Evolutionary conservation across 1,139 yeast species (phyloP), one percentile per base, ranked within the genome.

Genomic region (Suhomyces terraborum): DNA sequence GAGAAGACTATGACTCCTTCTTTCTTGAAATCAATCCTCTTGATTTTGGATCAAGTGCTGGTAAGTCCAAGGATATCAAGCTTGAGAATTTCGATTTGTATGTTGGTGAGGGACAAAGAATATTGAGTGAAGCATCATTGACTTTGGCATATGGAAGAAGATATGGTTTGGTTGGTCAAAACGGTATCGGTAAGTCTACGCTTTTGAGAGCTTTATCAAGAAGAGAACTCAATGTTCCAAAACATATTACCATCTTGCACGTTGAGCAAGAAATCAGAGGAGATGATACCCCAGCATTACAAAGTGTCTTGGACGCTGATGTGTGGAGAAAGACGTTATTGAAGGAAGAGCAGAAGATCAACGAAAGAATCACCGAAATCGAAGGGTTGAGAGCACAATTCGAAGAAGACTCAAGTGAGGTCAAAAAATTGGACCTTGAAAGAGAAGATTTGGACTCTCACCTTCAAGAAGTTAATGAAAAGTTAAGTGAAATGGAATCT

Each of bases 141-240:
- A 84, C 96, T 1, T 76, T 93, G 52, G 84, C 96, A 25, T 84
- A 84, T 59, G 98, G 98, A 41, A 88, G 88, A 66, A 79, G 98
- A 63, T 93, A 93, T 54, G 99, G 98, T 80, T 73, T 93, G 44
- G 96, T 93, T 35, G 99, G 99, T 66, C 95, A 91, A 61, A 93
- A 93, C 69, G 99, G 99, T 89, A 89, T 94, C 55, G 99, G 99
- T 83, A 93, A 93, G 62, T 91, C 98, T 31, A 93, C 98, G 0
- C 70, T 93, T 43, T 73, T 93, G 56, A 77, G 88, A 54, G 99
- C 99, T 0, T 72, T 93, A 40, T 84, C 97, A 0, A 80, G 95
- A 62, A 84, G 99, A 77, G 98, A 93, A 62, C 74, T 93, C 52
- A 82, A 88, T 44, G 85, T 93, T 52, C 98, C 98, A 13, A 88